Conservation (phyloP, 192 early-diverging fungal species). For the Jimgerdemannia lactiflua region DNA sequence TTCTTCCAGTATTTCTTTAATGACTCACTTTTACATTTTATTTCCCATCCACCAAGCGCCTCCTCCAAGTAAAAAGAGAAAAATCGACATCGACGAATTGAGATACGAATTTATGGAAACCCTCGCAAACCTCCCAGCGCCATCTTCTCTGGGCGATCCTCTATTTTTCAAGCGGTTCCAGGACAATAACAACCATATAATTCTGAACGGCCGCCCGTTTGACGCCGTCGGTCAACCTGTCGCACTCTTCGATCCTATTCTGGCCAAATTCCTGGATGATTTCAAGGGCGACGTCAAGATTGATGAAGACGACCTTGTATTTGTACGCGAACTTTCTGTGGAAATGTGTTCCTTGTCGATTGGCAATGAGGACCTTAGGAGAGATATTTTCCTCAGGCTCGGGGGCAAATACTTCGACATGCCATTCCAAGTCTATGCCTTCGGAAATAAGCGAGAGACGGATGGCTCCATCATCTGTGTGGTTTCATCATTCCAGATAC, state of each 20-base stretch:
- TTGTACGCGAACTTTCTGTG: background rate
- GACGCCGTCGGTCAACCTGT: background rate
- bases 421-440: background rate
- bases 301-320: background rate
- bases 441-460: background rate
- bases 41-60: too few relatives aligned
- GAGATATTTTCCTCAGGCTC: background rate
- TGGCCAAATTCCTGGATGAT: conserved; percentile 1
- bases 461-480: too few relatives aligned
- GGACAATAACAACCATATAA: background rate
- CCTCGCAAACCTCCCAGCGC: too few relatives aligned
- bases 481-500: too few relatives aligned
- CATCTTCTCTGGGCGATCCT: too few relatives aligned
- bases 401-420: background rate
- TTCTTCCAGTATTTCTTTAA: too few relatives aligned
- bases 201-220: background rate
- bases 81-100: too few relatives aligned
- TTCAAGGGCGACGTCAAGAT: background rate
- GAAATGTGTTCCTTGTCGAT: conserved; percentile 2
- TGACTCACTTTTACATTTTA: too few relatives aligned
- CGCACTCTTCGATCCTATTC: background rate
- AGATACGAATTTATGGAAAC: too few relatives aligned
- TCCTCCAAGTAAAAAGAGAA: too few relatives aligned
- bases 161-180: background rate
- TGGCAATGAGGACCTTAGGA: background rate